Base-by-base conservation (phyloP, 768 basidiomycete genomes). In the Kockovaella imperatae region DNA sequence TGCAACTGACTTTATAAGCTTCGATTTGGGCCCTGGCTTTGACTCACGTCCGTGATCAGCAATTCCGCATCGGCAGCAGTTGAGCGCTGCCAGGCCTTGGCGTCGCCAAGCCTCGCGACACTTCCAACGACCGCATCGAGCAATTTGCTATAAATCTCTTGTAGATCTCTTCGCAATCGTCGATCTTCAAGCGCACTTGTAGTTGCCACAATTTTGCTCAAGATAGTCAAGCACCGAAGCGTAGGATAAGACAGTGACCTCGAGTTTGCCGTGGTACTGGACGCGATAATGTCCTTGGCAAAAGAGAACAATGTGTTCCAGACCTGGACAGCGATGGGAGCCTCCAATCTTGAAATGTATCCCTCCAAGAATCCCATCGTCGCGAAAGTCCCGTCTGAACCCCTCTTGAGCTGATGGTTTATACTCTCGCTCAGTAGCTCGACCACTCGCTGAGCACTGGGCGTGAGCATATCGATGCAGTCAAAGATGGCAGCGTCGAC, bases 141-240 rank as follows among this genome's bases (percentile, higher is more conserved):
- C 0, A 96, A 77, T 69, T 86, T 91, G 28, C 80, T 78, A 62
- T 85, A 95, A 4, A 79, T 82, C 55, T 96, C 93, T 76, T 93
- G 89, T 8, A 96, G 74, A 48, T 99, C 95, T 64, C 88, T 86
- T 21, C 87, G 80, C 46, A 91, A 73, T 31, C 86, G 78, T 20
- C 81, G 78, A 70, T 99, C 95, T 50, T 96, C 93, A 71, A 93
- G 78, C 0, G 88, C 88, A 4, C 85, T 82, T 0, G 90, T 96
- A 62, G 89, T 87, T 1, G 69, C 48, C 1, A 68, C 64, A 1
- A 45, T 62, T 36, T 49, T 10, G 11, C 40, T 43, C 23, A 65
- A 51, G 14, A 35, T 25, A n/a, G 44, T 50, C 25, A 56, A 24
- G n/a, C 48, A 43, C 54, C 29, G 30, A 30, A 8, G 36, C 1